Base-by-base conservation (phyloP, 257 asterid species). In the Thymus quinquecostatus region DNA sequence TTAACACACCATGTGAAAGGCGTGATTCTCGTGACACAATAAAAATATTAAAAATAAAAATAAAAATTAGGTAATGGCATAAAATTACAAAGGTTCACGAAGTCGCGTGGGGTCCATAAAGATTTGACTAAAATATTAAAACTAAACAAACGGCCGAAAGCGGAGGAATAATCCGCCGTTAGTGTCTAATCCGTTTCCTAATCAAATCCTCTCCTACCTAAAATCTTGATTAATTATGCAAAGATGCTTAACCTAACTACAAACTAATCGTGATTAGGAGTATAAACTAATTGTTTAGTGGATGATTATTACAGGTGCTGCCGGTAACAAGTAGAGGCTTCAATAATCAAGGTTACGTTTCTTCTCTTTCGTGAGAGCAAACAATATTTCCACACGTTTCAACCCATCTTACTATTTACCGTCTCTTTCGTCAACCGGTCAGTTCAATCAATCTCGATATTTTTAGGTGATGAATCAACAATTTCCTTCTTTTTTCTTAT, bases 21-120 rank as follows among this genome's bases (percentile, higher is more conserved):
- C 88, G 75, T 81, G 88, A 50, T 66, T 81, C 76, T 77, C 84
- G 79, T 86, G 88, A 66, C 60, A 43, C 48, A 76, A 64, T 80
- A 74, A 48, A 50, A 33, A 36, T 3, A 38, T 4, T 4, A 4
- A 38, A 5, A 38, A 0, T 4, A 38, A 0, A 38, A 38, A 38
- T 1, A 53, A 3, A 10, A 13, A 13, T 10, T 32, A 2, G n/a
- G 61, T 32, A 47, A 21, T 11, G 75, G 68, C 32, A 48, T 14
- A 10, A 43, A 43, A 70, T 45, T 56, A 21, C 29, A 38, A 38
- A 72, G 36, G 57, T 53, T 54, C 10, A 30, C 28, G 60, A 10
- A 21, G 61, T 13, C 32, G 10, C 6, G 57, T 32, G 14, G 78
- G 66, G 27, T 51, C 82, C 68, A 68, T 10, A 13, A 32, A 51